Evolutionary conservation across 2,329 filamentous ascomycete species (phyloP).

Genomic region (Penicillium sp.): DNA sequence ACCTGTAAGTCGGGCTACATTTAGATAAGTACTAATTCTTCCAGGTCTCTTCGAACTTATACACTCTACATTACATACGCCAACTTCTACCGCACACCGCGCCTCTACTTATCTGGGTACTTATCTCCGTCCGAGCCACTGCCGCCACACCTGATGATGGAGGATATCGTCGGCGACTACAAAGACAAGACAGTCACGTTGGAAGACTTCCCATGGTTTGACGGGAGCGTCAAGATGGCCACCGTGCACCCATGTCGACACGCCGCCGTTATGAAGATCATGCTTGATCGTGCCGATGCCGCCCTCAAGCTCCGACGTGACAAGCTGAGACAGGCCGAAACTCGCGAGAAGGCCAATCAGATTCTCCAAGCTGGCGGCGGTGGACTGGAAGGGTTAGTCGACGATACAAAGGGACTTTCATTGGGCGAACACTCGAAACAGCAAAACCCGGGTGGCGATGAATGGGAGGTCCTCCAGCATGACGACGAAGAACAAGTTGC

Average conservation of each 20-base stretch:
- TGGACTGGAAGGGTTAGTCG: slow-evolving; percentile 80
- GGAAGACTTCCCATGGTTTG: slow-evolving; percentile 94
- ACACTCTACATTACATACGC: slow-evolving; percentile 98
- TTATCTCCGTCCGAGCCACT: slow-evolving; percentile 71
- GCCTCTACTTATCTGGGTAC: slow-evolving; percentile 92
- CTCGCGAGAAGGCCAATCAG: slow-evolving; percentile 28
- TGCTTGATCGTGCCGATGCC: slow-evolving; percentile 90
- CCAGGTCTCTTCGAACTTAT: slow-evolving; percentile 81
- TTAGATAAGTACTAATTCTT: too few relatives aligned
- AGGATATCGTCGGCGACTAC: slow-evolving; percentile 93
- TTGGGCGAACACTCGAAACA: slow-evolving; percentile 46
- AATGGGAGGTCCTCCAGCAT: slow-evolving; percentile 59
- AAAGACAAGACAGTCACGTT: slow-evolving; percentile 98
- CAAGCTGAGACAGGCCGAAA: slow-evolving; percentile 63
- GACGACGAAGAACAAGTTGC: slow-evolving; percentile 46
- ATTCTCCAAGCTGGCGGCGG: slow-evolving; percentile 29
- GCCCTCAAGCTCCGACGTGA: slow-evolving; percentile 82
- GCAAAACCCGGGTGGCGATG: slow-evolving; percentile 46
- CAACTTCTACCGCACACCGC: slow-evolving; percentile 91
- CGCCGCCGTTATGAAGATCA: slow-evolving; percentile 93
- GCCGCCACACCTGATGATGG: slow-evolving; percentile 82
- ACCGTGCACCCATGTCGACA: slow-evolving; percentile 97
- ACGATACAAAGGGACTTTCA: slow-evolving; percentile 62
- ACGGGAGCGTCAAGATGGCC: slow-evolving; percentile 87
- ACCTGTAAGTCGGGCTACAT: neutral